Conservation (phyloP, 2,329 filamentous ascomycete genomes). For the Cladophialophora chaetospira region DNA sequence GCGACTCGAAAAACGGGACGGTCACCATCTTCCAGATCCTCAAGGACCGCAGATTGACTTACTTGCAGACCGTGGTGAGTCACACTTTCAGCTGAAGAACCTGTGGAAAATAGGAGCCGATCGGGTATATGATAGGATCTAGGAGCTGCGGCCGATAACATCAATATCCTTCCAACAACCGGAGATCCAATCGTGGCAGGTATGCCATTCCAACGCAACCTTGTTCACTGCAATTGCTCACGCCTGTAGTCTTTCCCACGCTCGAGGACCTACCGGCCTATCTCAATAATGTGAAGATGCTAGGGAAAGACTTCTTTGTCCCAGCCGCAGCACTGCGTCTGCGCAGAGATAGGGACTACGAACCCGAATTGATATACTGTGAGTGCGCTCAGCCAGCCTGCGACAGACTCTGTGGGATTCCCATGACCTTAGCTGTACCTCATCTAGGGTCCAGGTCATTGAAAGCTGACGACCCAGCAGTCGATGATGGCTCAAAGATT, state of each 20-base stretch:
- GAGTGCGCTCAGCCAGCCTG: no score
- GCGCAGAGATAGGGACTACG: constrained; percentile 16
- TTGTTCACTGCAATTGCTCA: not conserved
- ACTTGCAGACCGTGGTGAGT: constrained; percentile 22
- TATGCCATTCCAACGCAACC: not conserved
- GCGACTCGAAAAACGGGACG: constrained; percentile 26
- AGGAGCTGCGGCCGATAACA: constrained; percentile 28
- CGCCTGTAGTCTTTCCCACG: constrained; percentile 22
- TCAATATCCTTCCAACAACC: constrained; percentile 25
- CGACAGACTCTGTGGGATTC: no score
- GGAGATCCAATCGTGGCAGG: constrained; percentile 27
- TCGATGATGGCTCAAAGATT: constrained; percentile 22
- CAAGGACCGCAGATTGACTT: constrained; percentile 18
- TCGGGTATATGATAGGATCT: constrained; percentile 18
- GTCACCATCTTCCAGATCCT: constrained; percentile 25
- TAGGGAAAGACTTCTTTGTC: constrained; percentile 26
- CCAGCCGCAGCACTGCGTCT: constrained; percentile 23
- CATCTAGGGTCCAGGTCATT: no score
- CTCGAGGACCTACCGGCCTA: constrained; percentile 22
- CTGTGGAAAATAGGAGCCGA: not conserved
- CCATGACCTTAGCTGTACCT: no score
- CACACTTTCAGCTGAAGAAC: not conserved
- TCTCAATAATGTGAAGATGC: constrained; percentile 14
- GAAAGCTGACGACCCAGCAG: no score
- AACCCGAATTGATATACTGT: constrained; percentile 23